Evolutionary conservation across 208 protist species (phyloP).

Genomic region (Acanthamoeba sp.): DNA sequence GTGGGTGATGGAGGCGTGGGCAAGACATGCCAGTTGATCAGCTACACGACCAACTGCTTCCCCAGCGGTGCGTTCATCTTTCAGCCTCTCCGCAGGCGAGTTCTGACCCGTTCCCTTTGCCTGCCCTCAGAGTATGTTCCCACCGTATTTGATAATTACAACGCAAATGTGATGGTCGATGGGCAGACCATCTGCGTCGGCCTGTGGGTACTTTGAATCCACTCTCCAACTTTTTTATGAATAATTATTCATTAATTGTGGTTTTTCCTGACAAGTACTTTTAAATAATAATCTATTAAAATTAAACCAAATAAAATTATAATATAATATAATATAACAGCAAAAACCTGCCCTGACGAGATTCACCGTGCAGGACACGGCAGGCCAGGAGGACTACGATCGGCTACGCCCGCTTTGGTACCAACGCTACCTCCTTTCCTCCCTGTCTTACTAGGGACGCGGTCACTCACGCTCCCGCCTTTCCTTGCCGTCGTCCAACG

Average conservation of each 20-base stretch:
- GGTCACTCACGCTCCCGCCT: conserved; percentile 82
- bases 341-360: too few species aligned
- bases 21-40: conserved; percentile 85
- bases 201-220: conserved; percentile 72
- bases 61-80: background rate
- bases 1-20: conserved; percentile 92
- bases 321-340: too few species aligned
- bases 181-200: conserved; percentile 86
- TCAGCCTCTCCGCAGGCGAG: background rate
- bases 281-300: too few species aligned
- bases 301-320: too few species aligned
- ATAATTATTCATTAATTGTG: background rate
- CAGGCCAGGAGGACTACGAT: conserved; percentile 93
- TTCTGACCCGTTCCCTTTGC: background rate
- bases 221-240: background rate
- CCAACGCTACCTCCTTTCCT: background rate
- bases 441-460: background rate
- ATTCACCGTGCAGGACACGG: conserved; percentile 80
- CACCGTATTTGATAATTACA: conserved; percentile 84
- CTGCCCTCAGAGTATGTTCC: conserved; percentile 61
- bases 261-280: background rate
- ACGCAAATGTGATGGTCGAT: conserved; percentile 89
- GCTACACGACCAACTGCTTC: conserved; percentile 72
- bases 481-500: conserved; percentile 87
- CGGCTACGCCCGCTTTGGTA: conserved; percentile 89